phyloP scores from a whole-genome alignment of 305 asterid genomes.

The Fraxinus floribunda region DNA sequence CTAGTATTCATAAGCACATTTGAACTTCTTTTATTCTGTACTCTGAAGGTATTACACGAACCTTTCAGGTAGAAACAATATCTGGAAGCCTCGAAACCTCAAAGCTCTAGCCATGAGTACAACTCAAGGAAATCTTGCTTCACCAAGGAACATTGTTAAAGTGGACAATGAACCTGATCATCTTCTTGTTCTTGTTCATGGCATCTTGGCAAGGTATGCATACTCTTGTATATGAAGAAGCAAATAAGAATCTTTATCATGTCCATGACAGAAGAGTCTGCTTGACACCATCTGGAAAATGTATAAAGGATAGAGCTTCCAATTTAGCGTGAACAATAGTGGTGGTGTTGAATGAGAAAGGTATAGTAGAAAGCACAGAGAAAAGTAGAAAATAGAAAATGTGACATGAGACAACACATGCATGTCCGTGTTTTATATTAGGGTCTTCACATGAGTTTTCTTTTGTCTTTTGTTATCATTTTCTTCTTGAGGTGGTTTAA shows the following conservation, averaged over 20 bases:
- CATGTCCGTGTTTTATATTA: neutral
- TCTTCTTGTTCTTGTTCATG: conserved; percentile 98
- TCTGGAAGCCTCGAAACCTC: conserved; percentile 46
- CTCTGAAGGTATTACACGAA: conserved; percentile 15
- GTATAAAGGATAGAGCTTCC: neutral
- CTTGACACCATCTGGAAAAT: conserved; percentile 10
- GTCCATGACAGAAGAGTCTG: neutral
- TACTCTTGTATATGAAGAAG: conserved; percentile 16
- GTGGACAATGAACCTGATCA: conserved; percentile 73
- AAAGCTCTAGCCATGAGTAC: conserved; percentile 58
- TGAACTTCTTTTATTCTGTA: conserved; percentile 10
- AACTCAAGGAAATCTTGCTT: conserved; percentile 54
- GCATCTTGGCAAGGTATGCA: conserved; percentile 84
- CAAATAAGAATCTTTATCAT: conserved; percentile 13
- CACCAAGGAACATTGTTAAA: conserved; percentile 38
- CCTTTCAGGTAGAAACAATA: conserved; percentile 49
- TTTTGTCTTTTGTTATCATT: neutral
- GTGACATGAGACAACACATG: neutral
- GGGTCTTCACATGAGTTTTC: neutral
- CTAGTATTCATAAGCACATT: conserved; percentile 2
- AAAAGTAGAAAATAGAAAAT: neutral
- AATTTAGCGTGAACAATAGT: neutral
- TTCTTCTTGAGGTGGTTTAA: neutral
- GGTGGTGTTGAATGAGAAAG: conserved; percentile 14
- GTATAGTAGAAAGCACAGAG: conserved; percentile 14